phyloP scores from a whole-genome alignment of 768 basidiomycete genomes.

The Collybia sordida region DNA sequence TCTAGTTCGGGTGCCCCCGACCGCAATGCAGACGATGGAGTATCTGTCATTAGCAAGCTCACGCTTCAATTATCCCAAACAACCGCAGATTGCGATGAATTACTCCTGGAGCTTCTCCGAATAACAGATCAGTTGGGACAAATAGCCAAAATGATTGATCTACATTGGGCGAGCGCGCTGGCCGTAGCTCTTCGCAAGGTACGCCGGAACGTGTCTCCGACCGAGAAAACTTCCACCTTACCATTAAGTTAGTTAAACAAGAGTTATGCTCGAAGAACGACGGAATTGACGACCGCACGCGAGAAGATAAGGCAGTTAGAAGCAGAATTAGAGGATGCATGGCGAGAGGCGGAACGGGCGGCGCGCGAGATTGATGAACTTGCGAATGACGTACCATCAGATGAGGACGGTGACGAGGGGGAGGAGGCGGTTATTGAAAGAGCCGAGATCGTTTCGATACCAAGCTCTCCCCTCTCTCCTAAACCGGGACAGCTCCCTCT shows the following conservation, averaged over 20 bases:
- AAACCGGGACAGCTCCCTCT: slow-evolving; percentile 9
- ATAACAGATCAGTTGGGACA: slow-evolving; percentile 66
- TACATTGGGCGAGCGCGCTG: slow-evolving; percentile 75
- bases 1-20: slow-evolving; percentile 41
- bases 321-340: slow-evolving; percentile 77
- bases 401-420: slow-evolving; percentile 28
- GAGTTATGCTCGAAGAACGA: slow-evolving; percentile 64
- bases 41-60: slow-evolving; percentile 39
- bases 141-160: slow-evolving; percentile 56
- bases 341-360: slow-evolving; percentile 73
- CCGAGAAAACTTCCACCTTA: not conserved
- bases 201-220: slow-evolving; percentile 9
- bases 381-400: slow-evolving; percentile 30
- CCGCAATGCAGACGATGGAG: slow-evolving; percentile 35
- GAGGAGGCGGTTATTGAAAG: slow-evolving; percentile 41
- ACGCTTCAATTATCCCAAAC: slow-evolving; percentile 61
- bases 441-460: slow-evolving; percentile 44
- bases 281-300: slow-evolving; percentile 51
- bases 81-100: slow-evolving; percentile 55
- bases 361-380: slow-evolving; percentile 71
- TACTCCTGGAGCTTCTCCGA: slow-evolving; percentile 55
- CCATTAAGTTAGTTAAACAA: slow-evolving; percentile 51
- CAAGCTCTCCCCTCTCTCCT: slow-evolving; percentile 22
- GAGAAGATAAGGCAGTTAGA: slow-evolving; percentile 54
- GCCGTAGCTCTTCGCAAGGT: slow-evolving; percentile 76